These are phyloP conservation scores for Rhododendron griersonianum DNA, from an alignment of 148 eudicot species.

Conservation along the genomic window DNA sequence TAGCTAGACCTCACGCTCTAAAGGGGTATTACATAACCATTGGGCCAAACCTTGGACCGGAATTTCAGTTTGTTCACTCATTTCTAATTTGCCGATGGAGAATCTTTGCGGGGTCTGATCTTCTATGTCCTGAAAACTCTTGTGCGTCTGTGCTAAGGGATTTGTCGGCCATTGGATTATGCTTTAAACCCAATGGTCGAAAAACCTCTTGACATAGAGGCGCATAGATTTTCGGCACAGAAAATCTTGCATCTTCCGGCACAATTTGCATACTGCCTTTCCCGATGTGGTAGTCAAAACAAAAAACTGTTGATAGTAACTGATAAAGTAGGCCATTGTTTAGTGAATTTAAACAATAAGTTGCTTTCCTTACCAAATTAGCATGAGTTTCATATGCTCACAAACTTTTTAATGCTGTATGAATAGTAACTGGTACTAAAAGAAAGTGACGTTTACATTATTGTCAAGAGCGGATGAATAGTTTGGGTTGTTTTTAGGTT, in stretches of 20 bases:
- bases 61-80: neutral
- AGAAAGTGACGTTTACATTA: neutral
- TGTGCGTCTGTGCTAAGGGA: no score
- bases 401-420: neutral
- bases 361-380: conserved; percentile 2
- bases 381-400: neutral
- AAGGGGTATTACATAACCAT: no score
- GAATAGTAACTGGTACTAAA: neutral
- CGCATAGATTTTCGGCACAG: no score
- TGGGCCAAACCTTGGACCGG: no score
- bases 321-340: neutral
- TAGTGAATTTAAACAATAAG: neutral
- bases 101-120: neutral
- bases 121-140: no score
- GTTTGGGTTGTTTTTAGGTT: no score
- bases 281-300: neutral
- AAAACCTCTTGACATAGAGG: no score
- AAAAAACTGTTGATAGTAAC: neutral
- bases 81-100: neutral
- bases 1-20: no score
- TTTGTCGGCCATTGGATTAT: no score
- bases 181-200: no score
- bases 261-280: neutral
- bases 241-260: no score
- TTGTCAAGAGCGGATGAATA: neutral